Evolutionary conservation across 768 basidiomycete species (phyloP), one percentile per base, ranked within the genome.

Genomic region (Macrolepiota dolichaula): DNA sequence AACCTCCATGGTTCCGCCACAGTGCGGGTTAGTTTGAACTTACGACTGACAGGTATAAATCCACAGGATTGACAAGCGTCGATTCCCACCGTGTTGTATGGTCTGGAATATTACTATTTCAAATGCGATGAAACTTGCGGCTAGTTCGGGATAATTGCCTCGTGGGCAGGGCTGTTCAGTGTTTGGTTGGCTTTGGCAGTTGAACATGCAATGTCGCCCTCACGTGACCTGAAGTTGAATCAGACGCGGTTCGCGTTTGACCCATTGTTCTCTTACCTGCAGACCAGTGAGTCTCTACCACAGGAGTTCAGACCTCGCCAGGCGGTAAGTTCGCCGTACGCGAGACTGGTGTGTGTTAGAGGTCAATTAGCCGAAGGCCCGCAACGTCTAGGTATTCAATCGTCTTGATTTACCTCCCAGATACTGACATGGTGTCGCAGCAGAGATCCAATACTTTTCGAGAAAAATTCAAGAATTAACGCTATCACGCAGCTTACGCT

Each of bases 221-320:
- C 59, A 61, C 59, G 59, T 61, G 59, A 54, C 15, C 4, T 3
- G 17, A 40, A 29, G 59, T 61, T 61, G 59, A 61, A 61, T 11
- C 32, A 19, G 46, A 47, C 59, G 59, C 59, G 59, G 37, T 22
- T 47, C 44, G 59, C 24, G 59, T 55, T 19, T 5, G 27, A 52
- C 7, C 36, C 24, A 46, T 54, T 61, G 44, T 55, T 61, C 59
- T 61, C 53, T 55, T 49, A 47, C 52, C n/a, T 51, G 40, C 29
- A 25, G 12, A 35, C 42, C 42, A 44, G 40, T n/a, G 15, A n/a
- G 38, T 60, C 44, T 12, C 46, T 49, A 36, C 51, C 35, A 25
- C 57, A 37, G 19, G 19, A 25, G 38, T 49, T 25, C 59, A 50
- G 32, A 37, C 25, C 53, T 61, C 59, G 35, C 25, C 4, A 49